A percentile compares a stretch with the other conserved stretches of the same genome.
These are phyloP conservation scores for Wickerhamomyces queroliae DNA, from an alignment of 805 yeast genomes.

Conservation along the genomic window DNA sequence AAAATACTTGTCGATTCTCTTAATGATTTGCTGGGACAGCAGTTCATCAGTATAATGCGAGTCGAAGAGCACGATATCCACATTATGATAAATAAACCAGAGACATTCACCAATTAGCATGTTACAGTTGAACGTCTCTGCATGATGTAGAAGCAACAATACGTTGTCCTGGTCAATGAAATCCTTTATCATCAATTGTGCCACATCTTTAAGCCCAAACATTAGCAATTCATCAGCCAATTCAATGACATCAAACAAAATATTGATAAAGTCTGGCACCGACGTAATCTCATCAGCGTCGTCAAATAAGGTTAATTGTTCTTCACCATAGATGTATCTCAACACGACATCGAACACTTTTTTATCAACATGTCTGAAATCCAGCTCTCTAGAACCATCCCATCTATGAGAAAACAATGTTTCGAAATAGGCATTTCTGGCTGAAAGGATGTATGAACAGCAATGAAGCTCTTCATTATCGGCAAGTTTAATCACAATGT, in stretches of 20 bases:
- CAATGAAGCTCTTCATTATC: conserved; percentile 38
- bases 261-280: conserved; percentile 39
- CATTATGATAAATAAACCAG: conserved; percentile 62
- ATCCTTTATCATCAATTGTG: conserved; percentile 56
- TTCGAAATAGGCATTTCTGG: conserved; percentile 61
- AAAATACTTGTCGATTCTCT: conserved; percentile 26
- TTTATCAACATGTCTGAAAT: conserved; percentile 37
- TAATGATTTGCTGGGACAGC: conserved; percentile 11
- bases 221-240: conserved; percentile 59
- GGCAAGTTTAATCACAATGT: conserved; percentile 38
- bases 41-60: conserved; percentile 14
- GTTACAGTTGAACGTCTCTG: conserved; percentile 44
- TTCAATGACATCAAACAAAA: conserved; percentile 52
- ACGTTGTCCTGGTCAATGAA: conserved; percentile 58
- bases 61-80: conserved; percentile 50
- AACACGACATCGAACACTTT: conserved; percentile 44
- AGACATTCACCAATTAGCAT: conserved; percentile 56
- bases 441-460: conserved; percentile 46
- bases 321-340: conserved; percentile 51
- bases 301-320: conserved; percentile 34
- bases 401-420: conserved; percentile 51
- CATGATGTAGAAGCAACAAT: conserved; percentile 44
- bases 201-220: conserved; percentile 49
- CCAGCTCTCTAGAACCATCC: conserved; percentile 29
- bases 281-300: conserved; percentile 20